phyloP scores from a whole-genome alignment of 1,139 yeast genomes.

The Suhomyces guaymorum region DNA sequence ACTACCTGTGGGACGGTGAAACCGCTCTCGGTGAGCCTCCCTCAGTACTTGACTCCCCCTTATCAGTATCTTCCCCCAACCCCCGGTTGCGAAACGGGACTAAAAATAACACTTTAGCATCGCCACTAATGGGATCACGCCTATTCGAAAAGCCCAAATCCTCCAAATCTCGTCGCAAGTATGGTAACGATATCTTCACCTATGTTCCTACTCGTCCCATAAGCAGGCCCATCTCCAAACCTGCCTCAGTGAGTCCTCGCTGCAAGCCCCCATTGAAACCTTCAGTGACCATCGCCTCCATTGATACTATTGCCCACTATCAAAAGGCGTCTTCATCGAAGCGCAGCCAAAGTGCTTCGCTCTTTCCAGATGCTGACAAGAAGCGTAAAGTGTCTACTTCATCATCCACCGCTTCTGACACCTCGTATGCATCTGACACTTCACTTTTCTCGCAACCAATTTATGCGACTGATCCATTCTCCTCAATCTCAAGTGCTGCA shows the following conservation, averaged over 20 bases:
- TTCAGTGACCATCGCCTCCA: slow-evolving; percentile 28
- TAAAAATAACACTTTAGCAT: slow-evolving; percentile 17
- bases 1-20: slow-evolving; percentile 1
- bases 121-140: slow-evolving; percentile 21
- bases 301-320: slow-evolving; percentile 18
- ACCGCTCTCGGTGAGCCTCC: neutral
- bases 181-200: slow-evolving; percentile 13
- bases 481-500: slow-evolving; percentile 1
- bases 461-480: slow-evolving; percentile 1
- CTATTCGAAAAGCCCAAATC: slow-evolving; percentile 5
- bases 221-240: neutral
- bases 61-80: slow-evolving; percentile 3
- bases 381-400: slow-evolving; percentile 12
- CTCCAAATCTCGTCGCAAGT: slow-evolving; percentile 1
- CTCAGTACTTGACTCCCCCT: neutral
- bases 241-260: too few relatives aligned
- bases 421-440: slow-evolving; percentile 2
- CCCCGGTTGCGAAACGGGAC: slow-evolving; percentile 11
- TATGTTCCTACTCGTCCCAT: slow-evolving; percentile 4
- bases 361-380: too few relatives aligned
- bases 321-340: slow-evolving; percentile 7
- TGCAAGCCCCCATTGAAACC: slow-evolving; percentile 23
- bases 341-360: neutral
- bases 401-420: slow-evolving; percentile 5
- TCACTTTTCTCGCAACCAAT: slow-evolving; percentile 2